Evolutionary conservation across 2,329 filamentous ascomycete genomes (phyloP).

Genomic region (Orbilia quercus): DNA sequence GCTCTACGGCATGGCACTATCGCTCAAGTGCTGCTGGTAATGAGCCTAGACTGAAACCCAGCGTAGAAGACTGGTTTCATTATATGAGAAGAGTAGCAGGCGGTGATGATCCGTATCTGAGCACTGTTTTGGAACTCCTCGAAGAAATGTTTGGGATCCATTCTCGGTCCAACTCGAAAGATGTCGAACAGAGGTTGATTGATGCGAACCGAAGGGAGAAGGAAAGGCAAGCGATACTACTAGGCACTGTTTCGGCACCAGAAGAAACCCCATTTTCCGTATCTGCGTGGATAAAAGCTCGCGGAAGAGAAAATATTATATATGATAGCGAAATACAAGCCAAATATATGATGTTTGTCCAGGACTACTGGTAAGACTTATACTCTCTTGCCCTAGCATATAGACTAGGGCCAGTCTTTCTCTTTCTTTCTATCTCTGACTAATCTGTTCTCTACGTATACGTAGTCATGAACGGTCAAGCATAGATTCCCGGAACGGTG

Average conservation of each 20-base stretch:
- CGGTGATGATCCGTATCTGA: constrained; percentile 34
- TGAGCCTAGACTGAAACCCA: constrained; percentile 29
- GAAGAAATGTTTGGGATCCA: constrained; percentile 44
- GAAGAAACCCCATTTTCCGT: constrained; percentile 32
- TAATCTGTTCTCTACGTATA: neutral
- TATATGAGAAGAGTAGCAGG: constrained; percentile 34
- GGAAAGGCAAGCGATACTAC: constrained; percentile 23
- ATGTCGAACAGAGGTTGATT: constrained; percentile 23
- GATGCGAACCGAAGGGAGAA: constrained; percentile 45
- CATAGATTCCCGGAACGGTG: constrained; percentile 8
- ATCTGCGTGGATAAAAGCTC: constrained; percentile 20
- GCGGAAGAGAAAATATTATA: constrained; percentile 36
- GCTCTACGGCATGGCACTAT: constrained; percentile 41
- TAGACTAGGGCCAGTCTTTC: too few relatives aligned
- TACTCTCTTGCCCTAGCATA: neutral
- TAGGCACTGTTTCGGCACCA: constrained; percentile 5
- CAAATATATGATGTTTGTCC: constrained; percentile 36
- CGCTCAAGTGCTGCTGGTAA: constrained; percentile 33
- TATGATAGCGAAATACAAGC: constrained; percentile 34
- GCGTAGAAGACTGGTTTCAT: constrained; percentile 42
- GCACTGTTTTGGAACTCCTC: constrained; percentile 28
- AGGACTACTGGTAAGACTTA: constrained; percentile 32
- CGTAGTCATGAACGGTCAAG: constrained; percentile 26
- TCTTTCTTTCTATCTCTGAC: too few relatives aligned
- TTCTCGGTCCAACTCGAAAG: constrained; percentile 29